Percentiles rank a stretch among this genome's conserved stretches.
These are phyloP conservation scores for Euphorbia pulcherrima DNA, from an alignment of 345 rosid species.

Conservation along the genomic window DNA sequence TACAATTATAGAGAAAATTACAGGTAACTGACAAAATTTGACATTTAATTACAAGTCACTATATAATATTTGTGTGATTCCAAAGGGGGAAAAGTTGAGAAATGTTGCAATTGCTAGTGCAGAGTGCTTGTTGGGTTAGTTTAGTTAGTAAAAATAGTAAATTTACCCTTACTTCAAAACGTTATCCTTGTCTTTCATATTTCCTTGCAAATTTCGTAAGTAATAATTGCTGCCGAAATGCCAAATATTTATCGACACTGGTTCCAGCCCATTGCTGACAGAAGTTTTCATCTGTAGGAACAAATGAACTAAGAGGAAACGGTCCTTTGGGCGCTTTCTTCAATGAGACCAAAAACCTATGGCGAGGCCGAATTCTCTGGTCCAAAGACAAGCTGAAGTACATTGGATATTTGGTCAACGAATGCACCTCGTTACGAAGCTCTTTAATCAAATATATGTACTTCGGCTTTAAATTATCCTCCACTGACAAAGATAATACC, in stretches of 20 bases:
- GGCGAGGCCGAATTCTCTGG: conserved; percentile 93
- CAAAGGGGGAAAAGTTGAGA: background rate
- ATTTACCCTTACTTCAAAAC: conserved; percentile 5
- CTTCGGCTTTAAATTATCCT: conserved; percentile 91
- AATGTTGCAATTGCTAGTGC: background rate
- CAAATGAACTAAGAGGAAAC: conserved; percentile 80
- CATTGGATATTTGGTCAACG: conserved; percentile 77
- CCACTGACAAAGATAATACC: conserved; percentile 88
- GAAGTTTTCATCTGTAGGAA: conserved; percentile 78
- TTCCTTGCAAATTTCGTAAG: conserved; percentile 71
- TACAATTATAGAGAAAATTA: background rate
- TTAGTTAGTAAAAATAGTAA: background rate
- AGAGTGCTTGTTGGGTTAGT: conserved; percentile 9
- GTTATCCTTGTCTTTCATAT: conserved; percentile 47
- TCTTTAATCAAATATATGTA: conserved; percentile 81
- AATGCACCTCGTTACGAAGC: conserved; percentile 67
- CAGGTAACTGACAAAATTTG: background rate
- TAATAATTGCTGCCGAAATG: conserved; percentile 67
- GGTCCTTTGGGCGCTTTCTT: conserved; percentile 95
- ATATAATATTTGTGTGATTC: background rate
- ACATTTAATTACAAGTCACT: conserved; percentile 5
- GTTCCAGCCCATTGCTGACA: conserved; percentile 93
- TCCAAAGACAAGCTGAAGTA: conserved; percentile 87
- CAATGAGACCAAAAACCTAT: conserved; percentile 75
- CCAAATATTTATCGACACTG: conserved; percentile 67